These are phyloP conservation scores for Aspergillus flavus DNA, from an alignment of 2,329 filamentous ascomycete species.

Conservation along the genomic window DNA sequence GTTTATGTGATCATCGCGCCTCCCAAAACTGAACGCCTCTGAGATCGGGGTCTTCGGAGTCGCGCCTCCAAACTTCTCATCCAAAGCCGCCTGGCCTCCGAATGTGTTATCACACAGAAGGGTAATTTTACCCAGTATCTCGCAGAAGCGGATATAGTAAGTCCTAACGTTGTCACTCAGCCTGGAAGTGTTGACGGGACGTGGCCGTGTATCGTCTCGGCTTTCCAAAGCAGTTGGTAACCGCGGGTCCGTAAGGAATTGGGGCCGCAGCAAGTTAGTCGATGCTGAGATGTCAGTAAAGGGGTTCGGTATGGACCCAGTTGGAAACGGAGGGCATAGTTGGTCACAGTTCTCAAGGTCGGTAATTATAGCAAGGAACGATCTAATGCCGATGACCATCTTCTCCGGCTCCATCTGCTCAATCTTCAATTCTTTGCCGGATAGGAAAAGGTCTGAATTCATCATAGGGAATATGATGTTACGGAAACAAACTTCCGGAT, in stretches of 20 bases:
- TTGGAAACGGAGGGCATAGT: constrained; percentile 80
- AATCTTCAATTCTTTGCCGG: constrained; percentile 76
- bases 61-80: constrained; percentile 88
- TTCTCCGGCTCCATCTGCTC: constrained; percentile 94
- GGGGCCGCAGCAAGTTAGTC: constrained; percentile 38
- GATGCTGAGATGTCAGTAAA: constrained; percentile 42
- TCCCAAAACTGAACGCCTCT: constrained; percentile 88
- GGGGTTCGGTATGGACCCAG: constrained; percentile 52
- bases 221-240: constrained; percentile 28
- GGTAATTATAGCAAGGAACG: constrained; percentile 89
- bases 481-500: constrained; percentile 90
- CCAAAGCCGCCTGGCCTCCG: constrained; percentile 89
- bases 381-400: constrained; percentile 94
- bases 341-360: constrained; percentile 85
- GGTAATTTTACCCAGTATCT: constrained; percentile 93
- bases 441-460: constrained; percentile 84
- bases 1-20: constrained; percentile 75
- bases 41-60: constrained; percentile 93
- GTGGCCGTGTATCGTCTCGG: constrained; percentile 36
- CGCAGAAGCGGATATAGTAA: constrained; percentile 88
- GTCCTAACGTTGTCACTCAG: constrained; percentile 78
- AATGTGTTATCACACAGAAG: constrained; percentile 97
- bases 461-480: constrained; percentile 93
- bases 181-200: constrained; percentile 60
- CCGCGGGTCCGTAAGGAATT: constrained; percentile 40